Evolutionary conservation across 306 rosid species (phyloP).

Genomic region (Prunus davidiana): DNA sequence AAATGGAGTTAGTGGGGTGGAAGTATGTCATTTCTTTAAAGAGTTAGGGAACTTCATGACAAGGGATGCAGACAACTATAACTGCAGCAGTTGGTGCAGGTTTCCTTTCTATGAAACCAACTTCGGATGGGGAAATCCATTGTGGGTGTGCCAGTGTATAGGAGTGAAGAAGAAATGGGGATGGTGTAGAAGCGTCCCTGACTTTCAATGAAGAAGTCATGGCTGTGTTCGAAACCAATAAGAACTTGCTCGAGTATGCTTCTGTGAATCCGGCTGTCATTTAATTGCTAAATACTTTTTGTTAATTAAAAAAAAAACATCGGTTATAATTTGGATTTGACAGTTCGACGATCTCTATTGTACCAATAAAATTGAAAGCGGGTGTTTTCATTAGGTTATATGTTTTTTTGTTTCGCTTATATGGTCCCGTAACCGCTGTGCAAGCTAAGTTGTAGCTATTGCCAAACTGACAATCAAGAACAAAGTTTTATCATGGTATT

Average conservation of each 20-base stretch:
- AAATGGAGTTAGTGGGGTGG: neutral
- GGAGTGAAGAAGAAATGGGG: constrained; percentile 8
- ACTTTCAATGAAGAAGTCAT: constrained; percentile 4
- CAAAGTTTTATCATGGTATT: too few species aligned
- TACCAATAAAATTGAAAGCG: too few species aligned
- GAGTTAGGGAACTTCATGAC: constrained; percentile 20
- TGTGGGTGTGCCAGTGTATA: neutral
- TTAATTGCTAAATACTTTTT: neutral
- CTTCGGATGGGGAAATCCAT: constrained; percentile 18
- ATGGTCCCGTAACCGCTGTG: neutral
- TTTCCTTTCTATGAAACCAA: neutral
- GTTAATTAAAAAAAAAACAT: too few species aligned
- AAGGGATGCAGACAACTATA: constrained; percentile 17
- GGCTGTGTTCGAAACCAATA: constrained; percentile 4
- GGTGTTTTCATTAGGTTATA: neutral
- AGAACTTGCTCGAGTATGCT: constrained; percentile 14
- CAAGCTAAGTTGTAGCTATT: too few species aligned
- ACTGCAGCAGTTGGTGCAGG: neutral
- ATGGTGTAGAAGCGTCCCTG: constrained; percentile 16
- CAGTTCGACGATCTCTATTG: too few species aligned
- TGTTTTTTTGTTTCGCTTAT: neutral
- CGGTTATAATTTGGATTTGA: too few species aligned
- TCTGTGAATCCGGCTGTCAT: constrained; percentile 7
- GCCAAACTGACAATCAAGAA: too few species aligned
- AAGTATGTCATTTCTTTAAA: neutral